Evolutionary conservation across 2,329 filamentous ascomycete genomes (phyloP).

Genomic region (Colletotrichum lupini): DNA sequence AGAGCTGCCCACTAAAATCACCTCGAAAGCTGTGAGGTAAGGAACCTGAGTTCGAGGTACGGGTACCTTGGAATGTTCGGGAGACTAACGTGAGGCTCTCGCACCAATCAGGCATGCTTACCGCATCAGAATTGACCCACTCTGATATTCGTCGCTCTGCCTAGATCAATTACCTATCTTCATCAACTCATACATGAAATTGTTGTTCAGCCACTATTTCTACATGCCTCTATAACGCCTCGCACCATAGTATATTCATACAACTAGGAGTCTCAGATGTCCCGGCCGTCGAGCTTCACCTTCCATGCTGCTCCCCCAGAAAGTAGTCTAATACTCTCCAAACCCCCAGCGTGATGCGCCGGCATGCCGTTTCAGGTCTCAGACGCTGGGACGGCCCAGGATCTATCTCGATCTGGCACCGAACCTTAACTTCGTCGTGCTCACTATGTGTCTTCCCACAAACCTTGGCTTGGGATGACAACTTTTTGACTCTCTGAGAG

Average conservation of each 20-base stretch:
- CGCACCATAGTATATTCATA: not conserved
- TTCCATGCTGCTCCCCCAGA: not conserved
- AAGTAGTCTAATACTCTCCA: not conserved
- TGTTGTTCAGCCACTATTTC: not conserved
- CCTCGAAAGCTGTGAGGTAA: not conserved
- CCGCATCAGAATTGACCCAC: conserved; percentile 7
- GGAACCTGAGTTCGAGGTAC: not conserved
- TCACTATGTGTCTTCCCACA: conserved; percentile 12
- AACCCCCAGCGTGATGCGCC: conserved; percentile 6
- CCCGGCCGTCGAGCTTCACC: not conserved
- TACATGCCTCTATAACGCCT: not conserved
- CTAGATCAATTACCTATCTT: not conserved
- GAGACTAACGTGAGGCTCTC: not conserved
- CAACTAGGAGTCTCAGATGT: not conserved
- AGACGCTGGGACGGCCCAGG: conserved; percentile 23
- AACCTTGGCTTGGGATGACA: conserved; percentile 25
- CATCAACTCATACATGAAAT: too few species aligned
- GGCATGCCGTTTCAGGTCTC: conserved; percentile 17
- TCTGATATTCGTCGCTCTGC: conserved; percentile 9
- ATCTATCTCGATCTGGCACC: conserved; percentile 17
- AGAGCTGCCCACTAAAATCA: conserved; percentile 4
- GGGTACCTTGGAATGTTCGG: not conserved
- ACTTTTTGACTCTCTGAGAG: not conserved
- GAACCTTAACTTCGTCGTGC: conserved; percentile 20
- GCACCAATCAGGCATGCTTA: conserved; percentile 18